These are phyloP conservation scores for Thraustochytrium sp. DNA, from an alignment of 352 stramenopile genomes.

Conservation along the genomic window DNA sequence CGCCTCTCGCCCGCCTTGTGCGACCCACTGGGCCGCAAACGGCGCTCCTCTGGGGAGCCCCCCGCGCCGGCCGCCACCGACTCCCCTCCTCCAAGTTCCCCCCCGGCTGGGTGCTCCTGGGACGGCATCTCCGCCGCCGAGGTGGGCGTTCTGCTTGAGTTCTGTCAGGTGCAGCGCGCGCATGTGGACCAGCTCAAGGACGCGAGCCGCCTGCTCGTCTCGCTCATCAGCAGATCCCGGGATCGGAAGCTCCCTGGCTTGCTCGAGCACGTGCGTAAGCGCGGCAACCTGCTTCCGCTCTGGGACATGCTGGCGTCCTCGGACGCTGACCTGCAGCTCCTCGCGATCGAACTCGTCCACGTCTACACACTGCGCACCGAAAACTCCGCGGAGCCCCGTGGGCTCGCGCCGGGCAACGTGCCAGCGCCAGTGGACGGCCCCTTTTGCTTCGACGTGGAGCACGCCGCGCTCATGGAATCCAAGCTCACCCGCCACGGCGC, in stretches of 20 bases:
- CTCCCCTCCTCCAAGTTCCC: not conserved
- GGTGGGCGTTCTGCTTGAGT: not conserved
- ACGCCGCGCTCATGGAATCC: not conserved
- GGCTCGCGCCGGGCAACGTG: not conserved
- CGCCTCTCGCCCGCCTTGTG: not conserved
- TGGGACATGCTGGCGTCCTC: not conserved
- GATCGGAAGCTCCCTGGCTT: not conserved
- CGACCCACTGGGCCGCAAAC: not conserved
- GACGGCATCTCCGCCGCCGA: not conserved
- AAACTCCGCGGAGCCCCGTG: not conserved
- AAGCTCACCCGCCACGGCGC: not conserved
- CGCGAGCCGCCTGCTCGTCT: not conserved
- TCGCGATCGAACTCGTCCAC: not conserved
- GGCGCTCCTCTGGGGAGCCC: not conserved
- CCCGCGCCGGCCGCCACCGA: not conserved
- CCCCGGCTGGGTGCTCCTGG: not conserved
- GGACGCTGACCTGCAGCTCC: not conserved
- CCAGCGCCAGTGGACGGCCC: not conserved
- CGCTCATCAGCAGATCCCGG: not conserved
- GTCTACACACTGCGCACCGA: conserved; percentile 25
- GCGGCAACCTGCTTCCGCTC: not conserved
- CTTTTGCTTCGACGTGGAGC: conserved; percentile 1
- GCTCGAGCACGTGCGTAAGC: not conserved
- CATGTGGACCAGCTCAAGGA: not conserved
- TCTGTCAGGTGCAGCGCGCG: not conserved